Evolutionary conservation across 2,329 filamentous ascomycete species (phyloP).

Genomic region (Onygena corvina): DNA sequence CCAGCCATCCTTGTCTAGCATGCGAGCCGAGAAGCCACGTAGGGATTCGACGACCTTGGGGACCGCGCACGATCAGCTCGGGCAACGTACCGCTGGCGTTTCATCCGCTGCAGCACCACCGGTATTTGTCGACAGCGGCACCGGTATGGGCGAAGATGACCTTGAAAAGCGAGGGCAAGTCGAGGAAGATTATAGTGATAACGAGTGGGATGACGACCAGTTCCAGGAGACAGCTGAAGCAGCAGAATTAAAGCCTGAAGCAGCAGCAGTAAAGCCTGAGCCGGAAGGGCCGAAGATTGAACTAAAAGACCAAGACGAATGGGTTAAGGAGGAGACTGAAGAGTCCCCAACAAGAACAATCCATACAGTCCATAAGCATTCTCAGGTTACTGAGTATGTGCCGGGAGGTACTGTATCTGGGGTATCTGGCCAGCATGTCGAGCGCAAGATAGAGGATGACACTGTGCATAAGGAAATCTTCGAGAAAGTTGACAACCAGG

Average conservation of each 20-base stretch:
- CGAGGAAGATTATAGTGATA: background rate
- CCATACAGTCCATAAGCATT: background rate
- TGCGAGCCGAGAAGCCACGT: background rate
- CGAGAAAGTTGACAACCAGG: background rate
- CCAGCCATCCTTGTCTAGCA: background rate
- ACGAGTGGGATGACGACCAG: background rate
- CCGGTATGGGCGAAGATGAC: background rate
- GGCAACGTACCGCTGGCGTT: background rate
- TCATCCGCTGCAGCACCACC: background rate
- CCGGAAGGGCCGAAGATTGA: background rate
- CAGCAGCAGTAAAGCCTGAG: background rate
- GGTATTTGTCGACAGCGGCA: background rate
- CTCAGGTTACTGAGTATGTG: constrained; percentile 2
- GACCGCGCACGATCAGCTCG: background rate
- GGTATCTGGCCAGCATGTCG: background rate
- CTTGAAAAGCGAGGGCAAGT: background rate
- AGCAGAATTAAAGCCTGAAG: no score
- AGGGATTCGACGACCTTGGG: constrained; percentile 1
- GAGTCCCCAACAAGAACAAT: background rate
- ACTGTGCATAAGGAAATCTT: background rate
- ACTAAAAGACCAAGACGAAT: background rate
- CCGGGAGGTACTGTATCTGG: background rate
- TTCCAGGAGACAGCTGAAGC: background rate
- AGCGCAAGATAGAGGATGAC: background rate
- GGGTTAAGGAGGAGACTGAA: constrained; percentile 3